Evolutionary conservation across 257 asterid species (phyloP).

Genomic region (Haberlea rhodopensis): DNA sequence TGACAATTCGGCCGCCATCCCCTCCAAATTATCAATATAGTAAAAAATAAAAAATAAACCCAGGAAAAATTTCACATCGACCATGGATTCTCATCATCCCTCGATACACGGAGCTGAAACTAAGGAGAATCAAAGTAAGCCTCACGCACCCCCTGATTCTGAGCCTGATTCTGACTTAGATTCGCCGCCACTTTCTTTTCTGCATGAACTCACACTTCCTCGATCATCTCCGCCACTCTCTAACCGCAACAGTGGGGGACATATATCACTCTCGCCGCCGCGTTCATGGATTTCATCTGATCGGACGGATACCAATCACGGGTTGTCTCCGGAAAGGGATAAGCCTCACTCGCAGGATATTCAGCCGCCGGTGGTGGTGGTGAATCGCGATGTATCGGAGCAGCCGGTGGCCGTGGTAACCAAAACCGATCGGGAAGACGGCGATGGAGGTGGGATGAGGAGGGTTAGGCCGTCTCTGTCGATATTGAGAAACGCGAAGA

Average conservation of each 20-base stretch:
- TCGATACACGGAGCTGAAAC: not conserved
- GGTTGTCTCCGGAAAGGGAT: slow-evolving; percentile 39
- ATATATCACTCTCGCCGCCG: slow-evolving; percentile 26
- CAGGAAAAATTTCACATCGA: no score
- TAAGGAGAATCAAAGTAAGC: slow-evolving; percentile 32
- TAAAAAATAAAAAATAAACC: no score
- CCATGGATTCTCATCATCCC: no score
- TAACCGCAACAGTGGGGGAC: slow-evolving; percentile 3
- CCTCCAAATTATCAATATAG: no score
- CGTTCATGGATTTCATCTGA: slow-evolving; percentile 52
- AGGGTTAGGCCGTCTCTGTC: slow-evolving; percentile 40
- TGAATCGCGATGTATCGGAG: slow-evolving; percentile 26
- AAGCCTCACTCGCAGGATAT: slow-evolving; percentile 25
- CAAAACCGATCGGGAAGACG: slow-evolving; percentile 22
- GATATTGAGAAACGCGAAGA: slow-evolving; percentile 34
- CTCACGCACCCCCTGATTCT: slow-evolving; percentile 15
- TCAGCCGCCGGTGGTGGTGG: slow-evolving; percentile 32
- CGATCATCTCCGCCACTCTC: not conserved
- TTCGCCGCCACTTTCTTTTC: slow-evolving; percentile 1
- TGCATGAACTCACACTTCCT: slow-evolving; percentile 16
- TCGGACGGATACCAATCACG: slow-evolving; percentile 32
- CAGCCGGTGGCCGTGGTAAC: slow-evolving; percentile 30
- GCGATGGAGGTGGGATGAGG: slow-evolving; percentile 32
- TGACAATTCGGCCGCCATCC: no score
- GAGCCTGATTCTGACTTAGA: slow-evolving; percentile 5